Evolutionary conservation across 306 rosid species (phyloP).

Genomic region (Senna siamea): DNA sequence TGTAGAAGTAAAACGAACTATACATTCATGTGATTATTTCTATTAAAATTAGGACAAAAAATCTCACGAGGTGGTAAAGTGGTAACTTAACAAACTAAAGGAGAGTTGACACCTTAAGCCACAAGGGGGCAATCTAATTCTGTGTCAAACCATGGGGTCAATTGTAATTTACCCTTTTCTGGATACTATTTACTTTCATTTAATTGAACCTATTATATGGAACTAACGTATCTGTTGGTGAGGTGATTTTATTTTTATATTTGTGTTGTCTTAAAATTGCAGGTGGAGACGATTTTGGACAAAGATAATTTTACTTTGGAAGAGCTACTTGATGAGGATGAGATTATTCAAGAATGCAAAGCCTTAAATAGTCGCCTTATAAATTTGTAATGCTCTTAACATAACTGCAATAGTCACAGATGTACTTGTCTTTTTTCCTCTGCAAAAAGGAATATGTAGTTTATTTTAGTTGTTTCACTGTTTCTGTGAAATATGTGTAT

Average conservation of each 20-base stretch:
- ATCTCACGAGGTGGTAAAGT: neutral
- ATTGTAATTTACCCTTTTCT: neutral
- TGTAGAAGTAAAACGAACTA: neutral
- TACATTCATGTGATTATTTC: neutral
- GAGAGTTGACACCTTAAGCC: neutral
- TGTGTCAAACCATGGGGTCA: neutral
- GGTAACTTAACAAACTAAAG: neutral
- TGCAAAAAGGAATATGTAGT: conserved; percentile 6
- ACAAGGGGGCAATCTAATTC: neutral
- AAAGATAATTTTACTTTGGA: conserved; percentile 87
- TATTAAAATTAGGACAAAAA: neutral
- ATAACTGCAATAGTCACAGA: conserved; percentile 10
- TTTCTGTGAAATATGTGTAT: neutral
- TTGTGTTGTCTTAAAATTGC: conserved; percentile 42
- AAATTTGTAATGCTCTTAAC: conserved; percentile 76
- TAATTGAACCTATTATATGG: conserved; percentile 16
- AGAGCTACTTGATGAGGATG: conserved; percentile 97
- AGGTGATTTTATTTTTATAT: conserved; percentile 6
- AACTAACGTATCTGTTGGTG: conserved; percentile 1
- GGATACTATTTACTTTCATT: conserved; percentile 5
- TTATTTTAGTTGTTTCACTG: conserved; percentile 25
- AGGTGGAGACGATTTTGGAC: conserved; percentile 99
- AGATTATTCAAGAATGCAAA: conserved; percentile 98
- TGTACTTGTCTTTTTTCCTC: conserved; percentile 12
- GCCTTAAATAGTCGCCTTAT: conserved; percentile 94